These are phyloP conservation scores for Auriscalpium microsporum DNA, from an alignment of 768 basidiomycete genomes.

Conservation along the genomic window DNA sequence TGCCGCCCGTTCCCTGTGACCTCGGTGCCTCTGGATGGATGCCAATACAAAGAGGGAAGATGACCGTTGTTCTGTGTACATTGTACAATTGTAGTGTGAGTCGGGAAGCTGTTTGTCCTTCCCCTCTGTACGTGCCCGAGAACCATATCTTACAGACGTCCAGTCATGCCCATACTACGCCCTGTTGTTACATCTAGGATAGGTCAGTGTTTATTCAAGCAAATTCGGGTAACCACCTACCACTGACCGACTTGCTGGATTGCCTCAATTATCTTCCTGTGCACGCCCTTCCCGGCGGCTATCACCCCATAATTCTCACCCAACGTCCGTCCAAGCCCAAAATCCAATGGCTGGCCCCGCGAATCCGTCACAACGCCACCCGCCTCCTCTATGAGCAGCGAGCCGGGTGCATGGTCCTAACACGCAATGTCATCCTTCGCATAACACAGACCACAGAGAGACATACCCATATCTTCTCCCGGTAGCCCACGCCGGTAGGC, in stretches of 20 bases:
- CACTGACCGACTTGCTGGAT: slow-evolving; percentile 45
- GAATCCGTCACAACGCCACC: slow-evolving; percentile 87
- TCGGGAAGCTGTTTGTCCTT: no score
- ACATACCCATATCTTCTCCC: slow-evolving; percentile 93
- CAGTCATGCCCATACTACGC: no score
- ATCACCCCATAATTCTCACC: slow-evolving; percentile 85
- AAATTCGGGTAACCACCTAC: slow-evolving; percentile 43
- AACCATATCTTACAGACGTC: no score
- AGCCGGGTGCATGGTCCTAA: slow-evolving; percentile 87
- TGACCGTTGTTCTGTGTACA: no score
- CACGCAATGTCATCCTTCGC: not conserved
- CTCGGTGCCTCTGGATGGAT: slow-evolving; percentile 22
- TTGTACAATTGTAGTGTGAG: no score
- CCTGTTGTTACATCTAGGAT: no score
- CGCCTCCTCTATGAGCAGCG: slow-evolving; percentile 78
- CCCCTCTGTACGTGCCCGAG: no score
- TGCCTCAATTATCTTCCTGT: slow-evolving; percentile 62
- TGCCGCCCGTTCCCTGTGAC: not conserved
- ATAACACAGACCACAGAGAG: not conserved
- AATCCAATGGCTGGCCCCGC: slow-evolving; percentile 68
- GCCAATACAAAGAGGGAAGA: no score
- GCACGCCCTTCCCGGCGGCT: slow-evolving; percentile 67
- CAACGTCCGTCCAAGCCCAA: slow-evolving; percentile 79
- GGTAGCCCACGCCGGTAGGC: slow-evolving; percentile 70
- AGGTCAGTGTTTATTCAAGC: slow-evolving; percentile 29